Evolutionary conservation across 208 protist genomes (phyloP), one percentile per base, ranked within the genome.

Genomic region (Acanthamoeba castellanii): DNA sequence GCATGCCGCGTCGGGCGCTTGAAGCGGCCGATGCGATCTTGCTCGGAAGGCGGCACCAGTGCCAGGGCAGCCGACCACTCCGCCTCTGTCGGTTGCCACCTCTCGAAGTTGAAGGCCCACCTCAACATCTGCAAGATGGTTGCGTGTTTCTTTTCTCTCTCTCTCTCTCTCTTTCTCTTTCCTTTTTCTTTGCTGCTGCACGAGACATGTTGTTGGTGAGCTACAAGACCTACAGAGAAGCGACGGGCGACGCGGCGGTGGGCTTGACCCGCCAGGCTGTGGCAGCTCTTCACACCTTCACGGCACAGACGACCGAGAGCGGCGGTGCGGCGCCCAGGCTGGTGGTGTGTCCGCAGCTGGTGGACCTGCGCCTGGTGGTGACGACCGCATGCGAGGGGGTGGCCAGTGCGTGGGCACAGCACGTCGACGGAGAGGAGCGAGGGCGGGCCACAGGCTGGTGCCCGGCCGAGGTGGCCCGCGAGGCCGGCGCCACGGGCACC

Each of bases 1-100:
- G 52, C 72, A 9, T 55, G 52, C 8, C 50, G 90, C 3, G 68
- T 76, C 3, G 90, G 90, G 14, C 90, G 64, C 32, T 64, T 78
- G 90, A 94, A 94, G 0, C 90, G 32, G 27, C 64, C 72, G 30
- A 94, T 94, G 70, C 90, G 90, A 2, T 78, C 50, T 20, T n/a
- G 90, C 66, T 94, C 90, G 20, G 3, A 32, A 13, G 42, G 34
- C 2, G 68, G 50, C 18, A 94, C 37, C 27, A 94, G 68, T 0
- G 34, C 90, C 20, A 94, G 47, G 6, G 90, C 90, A 16, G 27
- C 50, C 5, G 27, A 18, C 90, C 90, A 94, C 34, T 94, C 68
- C 22, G 84, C 70, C 30, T 76, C 90, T 45, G 45, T 64, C 16
- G 90, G 90, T 18, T 94, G 64, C 90, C 90, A 94, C 30, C 13